These are phyloP conservation scores for Tremella fuciformis DNA, from an alignment of 768 basidiomycete species.

Conservation along the genomic window DNA sequence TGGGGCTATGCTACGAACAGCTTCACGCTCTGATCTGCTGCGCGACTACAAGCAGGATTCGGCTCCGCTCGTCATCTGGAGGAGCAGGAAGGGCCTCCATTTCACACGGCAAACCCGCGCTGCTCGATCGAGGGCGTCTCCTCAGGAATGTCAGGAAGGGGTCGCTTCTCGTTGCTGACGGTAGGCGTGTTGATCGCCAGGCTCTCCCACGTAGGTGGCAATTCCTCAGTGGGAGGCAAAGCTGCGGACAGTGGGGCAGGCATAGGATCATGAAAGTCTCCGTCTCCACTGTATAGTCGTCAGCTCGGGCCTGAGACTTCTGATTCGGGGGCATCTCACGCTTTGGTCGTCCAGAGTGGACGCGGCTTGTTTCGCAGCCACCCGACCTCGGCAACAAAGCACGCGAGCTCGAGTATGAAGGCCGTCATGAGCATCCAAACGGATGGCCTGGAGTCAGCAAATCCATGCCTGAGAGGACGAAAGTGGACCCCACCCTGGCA, in stretches of 20 bases:
- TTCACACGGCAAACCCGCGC: conserved; percentile 5
- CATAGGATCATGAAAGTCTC: conserved; percentile 16
- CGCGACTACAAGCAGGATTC: background rate
- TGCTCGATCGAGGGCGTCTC: conserved; percentile 8
- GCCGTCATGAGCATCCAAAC: conserved; percentile 36
- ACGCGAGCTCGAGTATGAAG: conserved; percentile 22
- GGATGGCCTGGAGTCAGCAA: conserved; percentile 20
- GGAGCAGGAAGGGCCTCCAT: background rate
- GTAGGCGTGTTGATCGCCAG: conserved; percentile 12
- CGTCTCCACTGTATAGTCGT: conserved; percentile 2
- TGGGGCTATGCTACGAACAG: too few relatives aligned
- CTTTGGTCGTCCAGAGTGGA: conserved; percentile 37
- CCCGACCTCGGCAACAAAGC: conserved; percentile 19
- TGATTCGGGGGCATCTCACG: conserved; percentile 13
- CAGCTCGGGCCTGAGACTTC: background rate
- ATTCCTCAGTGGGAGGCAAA: conserved; percentile 8
- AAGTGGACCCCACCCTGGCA: conserved; percentile 19
- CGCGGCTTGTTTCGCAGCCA: conserved; percentile 25
- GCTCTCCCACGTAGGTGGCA: conserved; percentile 28
- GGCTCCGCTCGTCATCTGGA: background rate
- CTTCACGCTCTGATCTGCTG: background rate
- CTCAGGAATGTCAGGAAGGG: background rate
- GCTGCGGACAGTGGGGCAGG: conserved; percentile 14
- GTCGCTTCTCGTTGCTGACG: conserved; percentile 8
- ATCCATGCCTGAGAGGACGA: background rate